Evolutionary conservation across 1,284 basidiomycete genomes (phyloP), one percentile per base, ranked within the genome.

Genomic region (Fomitopsis schrenkii): DNA sequence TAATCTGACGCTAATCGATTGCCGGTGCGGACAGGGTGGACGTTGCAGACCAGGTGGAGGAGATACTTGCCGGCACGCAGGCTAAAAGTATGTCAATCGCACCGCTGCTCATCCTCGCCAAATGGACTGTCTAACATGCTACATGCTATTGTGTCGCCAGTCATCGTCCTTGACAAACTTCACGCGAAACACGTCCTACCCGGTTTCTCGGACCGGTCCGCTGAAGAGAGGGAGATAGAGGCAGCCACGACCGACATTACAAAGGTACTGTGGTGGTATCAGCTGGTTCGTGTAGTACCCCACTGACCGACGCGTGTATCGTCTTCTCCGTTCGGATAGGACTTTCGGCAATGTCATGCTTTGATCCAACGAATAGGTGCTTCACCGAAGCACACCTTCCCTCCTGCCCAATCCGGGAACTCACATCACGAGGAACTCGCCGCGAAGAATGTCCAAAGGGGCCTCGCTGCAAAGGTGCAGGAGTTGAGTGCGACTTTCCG

Each of bases 131-230:
- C 15, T 46, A 48, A 48, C 59, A 48, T 60, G 48, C 57, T 59
- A 48, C 59, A 48, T 60, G 48, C 57, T 59, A 54, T 41, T 58
- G 54, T 58, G 54, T 60, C 62, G 57, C 55, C 69, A 96, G 91
- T 97, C 73, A 71, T 82, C 30, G 76, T 85, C 7, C 87, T 98
- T 52, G 96, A 98, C 74, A 95, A 92, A 72, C 85, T 99, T 9
- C 96, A 99, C 69, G 91, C 95, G 63, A 97, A 95, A 74, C 96
- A 98, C 74, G 90, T 93, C 59, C 84, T 99, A 3, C 97, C 97
- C 63, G 95, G 95, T 2, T 99, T 99, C 74, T 85, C 93, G 71
- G 97, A 99, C 82, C 91, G 97, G 60, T 84, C 91, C 1, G 85
- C 86, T 15, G 96, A 99, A 76, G 97, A 99, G 77, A 84, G 88